These are phyloP conservation scores for Citropsis articulata DNA, from an alignment of 345 rosid species.

Conservation along the genomic window DNA sequence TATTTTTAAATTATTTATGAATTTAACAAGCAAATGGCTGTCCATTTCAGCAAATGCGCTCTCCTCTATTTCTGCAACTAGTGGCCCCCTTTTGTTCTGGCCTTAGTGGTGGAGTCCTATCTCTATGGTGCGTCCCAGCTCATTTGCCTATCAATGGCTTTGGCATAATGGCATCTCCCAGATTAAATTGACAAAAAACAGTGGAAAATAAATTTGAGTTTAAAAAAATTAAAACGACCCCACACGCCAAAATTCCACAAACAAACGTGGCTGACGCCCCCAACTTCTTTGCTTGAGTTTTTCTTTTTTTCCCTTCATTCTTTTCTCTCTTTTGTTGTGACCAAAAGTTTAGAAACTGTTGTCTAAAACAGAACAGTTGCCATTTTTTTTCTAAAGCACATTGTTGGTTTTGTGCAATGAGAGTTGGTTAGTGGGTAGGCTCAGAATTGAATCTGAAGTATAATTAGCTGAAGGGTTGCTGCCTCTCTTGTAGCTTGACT, in stretches of 20 bases:
- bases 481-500: neutral
- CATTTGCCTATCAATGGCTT: neutral
- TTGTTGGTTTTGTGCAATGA: neutral
- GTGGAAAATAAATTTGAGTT: neutral
- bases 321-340: neutral
- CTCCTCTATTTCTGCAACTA: neutral
- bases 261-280: constrained; percentile 38
- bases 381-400: neutral
- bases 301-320: neutral
- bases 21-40: neutral
- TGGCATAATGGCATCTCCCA: neutral
- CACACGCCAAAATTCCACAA: constrained; percentile 24
- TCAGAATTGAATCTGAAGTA: neutral
- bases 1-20: too few species aligned
- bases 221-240: constrained; percentile 16
- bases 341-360: neutral
- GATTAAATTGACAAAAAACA: neutral
- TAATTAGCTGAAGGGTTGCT: neutral
- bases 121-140: constrained; percentile 39
- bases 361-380: neutral
- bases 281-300: neutral
- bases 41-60: constrained; percentile 9
- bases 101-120: constrained; percentile 15
- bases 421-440: neutral
- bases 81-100: constrained; percentile 17